Evolutionary conservation across 108 stramenopile genomes (phyloP).

Genomic region (Stephanodiscus triporus): DNA sequence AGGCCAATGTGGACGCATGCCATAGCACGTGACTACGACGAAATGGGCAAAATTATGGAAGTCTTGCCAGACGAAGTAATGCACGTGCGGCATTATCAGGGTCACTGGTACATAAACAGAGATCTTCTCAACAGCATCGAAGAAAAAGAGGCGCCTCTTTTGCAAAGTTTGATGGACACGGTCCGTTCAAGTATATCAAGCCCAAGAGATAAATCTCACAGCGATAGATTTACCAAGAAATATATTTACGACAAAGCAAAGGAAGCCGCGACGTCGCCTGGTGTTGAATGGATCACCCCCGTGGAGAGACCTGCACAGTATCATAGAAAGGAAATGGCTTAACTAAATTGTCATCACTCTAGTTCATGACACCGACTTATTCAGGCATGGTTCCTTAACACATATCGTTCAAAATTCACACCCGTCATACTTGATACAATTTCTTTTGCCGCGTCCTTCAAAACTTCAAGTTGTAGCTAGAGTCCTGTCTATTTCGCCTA

Average conservation of each 20-base stretch:
- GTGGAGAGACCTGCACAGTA: constrained; percentile 39
- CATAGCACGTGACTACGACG: constrained; percentile 41
- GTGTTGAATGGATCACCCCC: constrained; percentile 43
- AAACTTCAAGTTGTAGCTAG: constrained; percentile 14
- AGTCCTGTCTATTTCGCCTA: constrained; percentile 16
- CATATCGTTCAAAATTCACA: background rate
- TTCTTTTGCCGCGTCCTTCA: constrained; percentile 17
- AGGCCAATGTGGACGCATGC: constrained; percentile 53
- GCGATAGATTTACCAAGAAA: constrained; percentile 4
- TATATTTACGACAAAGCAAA: constrained; percentile 22
- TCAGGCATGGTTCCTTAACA: background rate
- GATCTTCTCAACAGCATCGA: constrained; percentile 41
- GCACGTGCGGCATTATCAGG: constrained; percentile 49
- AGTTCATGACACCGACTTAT: background rate
- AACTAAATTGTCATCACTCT: constrained; percentile 1
- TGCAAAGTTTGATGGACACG: constrained; percentile 14
- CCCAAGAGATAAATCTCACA: background rate
- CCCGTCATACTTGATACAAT: background rate
- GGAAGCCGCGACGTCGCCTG: constrained; percentile 6
- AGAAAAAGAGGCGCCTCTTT: constrained; percentile 39
- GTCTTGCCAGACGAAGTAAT: constrained; percentile 44
- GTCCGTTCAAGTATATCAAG: constrained; percentile 21
- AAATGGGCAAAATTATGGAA: constrained; percentile 49
- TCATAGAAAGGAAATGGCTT: constrained; percentile 7
- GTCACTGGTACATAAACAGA: constrained; percentile 44